phyloP scores from a whole-genome alignment of 108 stramenopile genomes.

The Cyclotella cryptica region DNA sequence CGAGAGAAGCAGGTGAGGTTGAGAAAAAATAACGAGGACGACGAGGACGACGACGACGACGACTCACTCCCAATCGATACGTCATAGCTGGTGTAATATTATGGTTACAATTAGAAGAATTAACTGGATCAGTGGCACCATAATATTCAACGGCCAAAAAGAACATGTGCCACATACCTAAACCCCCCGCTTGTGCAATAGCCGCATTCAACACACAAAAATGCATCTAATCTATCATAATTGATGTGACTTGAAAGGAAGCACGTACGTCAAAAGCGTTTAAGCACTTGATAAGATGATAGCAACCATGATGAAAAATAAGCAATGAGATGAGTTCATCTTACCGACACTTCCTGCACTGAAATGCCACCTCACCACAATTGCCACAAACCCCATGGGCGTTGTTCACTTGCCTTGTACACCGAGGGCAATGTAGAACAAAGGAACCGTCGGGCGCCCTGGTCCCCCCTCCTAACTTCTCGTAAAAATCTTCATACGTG shows the following conservation, averaged over 20 bases:
- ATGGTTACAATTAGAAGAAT: background rate
- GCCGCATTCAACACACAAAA: conserved; percentile 97
- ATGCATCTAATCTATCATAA: conserved; percentile 94
- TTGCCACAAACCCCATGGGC: conserved; percentile 94
- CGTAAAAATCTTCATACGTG: conserved; percentile 82
- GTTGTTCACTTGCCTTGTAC: conserved; percentile 91
- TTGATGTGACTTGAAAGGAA: conserved; percentile 78
- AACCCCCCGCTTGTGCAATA: conserved; percentile 92
- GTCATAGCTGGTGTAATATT: conserved; percentile 5
- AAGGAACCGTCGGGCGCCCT: conserved; percentile 64
- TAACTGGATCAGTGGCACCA: background rate
- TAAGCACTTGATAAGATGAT: background rate
- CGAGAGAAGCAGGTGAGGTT: background rate
- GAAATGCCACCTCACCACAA: conserved; percentile 96
- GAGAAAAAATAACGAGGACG: too few species aligned
- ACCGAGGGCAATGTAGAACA: conserved; percentile 89
- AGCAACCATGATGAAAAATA: background rate
- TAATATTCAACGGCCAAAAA: background rate
- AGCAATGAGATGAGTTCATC: background rate
- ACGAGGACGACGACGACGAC: background rate
- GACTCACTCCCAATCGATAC: background rate
- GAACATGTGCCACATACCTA: conserved; percentile 22
- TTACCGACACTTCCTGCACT: conserved; percentile 89
- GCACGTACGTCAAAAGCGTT: background rate
- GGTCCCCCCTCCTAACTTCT: conserved; percentile 55